Evolutionary conservation across 1,284 basidiomycete genomes (phyloP), one percentile per base, ranked within the genome.

Genomic region (Abortiporus biennis): DNA sequence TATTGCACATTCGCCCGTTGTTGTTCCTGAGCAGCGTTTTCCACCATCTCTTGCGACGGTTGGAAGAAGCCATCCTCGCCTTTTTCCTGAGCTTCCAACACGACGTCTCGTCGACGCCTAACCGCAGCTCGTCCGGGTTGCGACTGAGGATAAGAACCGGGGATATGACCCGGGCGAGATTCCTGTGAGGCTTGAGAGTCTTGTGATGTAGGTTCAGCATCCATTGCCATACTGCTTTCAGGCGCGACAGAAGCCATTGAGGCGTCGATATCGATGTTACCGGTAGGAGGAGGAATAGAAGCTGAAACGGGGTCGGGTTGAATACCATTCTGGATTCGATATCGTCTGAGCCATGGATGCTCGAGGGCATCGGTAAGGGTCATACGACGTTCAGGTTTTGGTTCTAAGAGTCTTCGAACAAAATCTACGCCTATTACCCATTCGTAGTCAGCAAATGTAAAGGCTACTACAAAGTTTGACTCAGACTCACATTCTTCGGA

Each of bases 261-360:
- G 24, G 2, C 39, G 37, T 51, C 47, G n/a, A 42, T 41, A 47
- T 45, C 33, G 22, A 27, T 16, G 12, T 30, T 23, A 24, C 11
- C 21, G 12, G 4, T 16, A 17, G 11, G 20, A 4, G 24, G 19
- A n/a, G 19, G 23, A 16, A 30, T 16, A n/a, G 15, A 12, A n/a
- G 39, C 32, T n/a, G 36, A 20, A 36, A 25, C 37, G 30, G n/a
- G 34, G 33, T 9, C 11, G 29, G 32, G 31, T 30, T 36, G 23
- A 24, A 27, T 29, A 11, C 33, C 39, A 30, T 46, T 46, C n/a
- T n/a, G n/a, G n/a, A n/a, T n/a, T n/a, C n/a, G n/a, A n/a, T n/a
- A n/a, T n/a, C n/a, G n/a, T n/a, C n/a, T n/a, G 4, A 95, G 67
- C 87, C 87, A 90, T 1, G 72, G 70, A 51, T 91, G 85, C 0